Evolutionary conservation across 2,329 filamentous ascomycete genomes (phyloP), one percentile per base, ranked within the genome.

Genomic region (Rhinocladiella similis): DNA sequence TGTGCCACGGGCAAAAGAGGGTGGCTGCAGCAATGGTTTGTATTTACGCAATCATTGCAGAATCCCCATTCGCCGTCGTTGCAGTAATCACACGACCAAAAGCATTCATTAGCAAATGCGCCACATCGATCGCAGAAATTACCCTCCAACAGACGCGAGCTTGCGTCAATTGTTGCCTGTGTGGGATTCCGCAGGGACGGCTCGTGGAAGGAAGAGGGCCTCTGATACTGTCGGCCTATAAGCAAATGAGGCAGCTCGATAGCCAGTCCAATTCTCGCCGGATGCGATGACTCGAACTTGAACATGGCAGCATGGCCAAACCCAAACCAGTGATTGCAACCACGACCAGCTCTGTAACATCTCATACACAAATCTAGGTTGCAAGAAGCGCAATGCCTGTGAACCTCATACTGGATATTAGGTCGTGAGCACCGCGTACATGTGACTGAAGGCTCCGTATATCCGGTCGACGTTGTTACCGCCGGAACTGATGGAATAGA

Each of bases 21-120:
- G 68, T 97, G 93, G 0, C 86, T 89, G 72, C 93, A 97, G 57
- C 86, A 88, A 57, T 81, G 81, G 14, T 90, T 91, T 70, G 87
- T 85, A 57, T 93, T 92, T 27, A 96, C 90, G 63, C 93, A 97
- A 58, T 81, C 76, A 65, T 92, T 91, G 73, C 93, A 97, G 69
- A 90, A 97, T 0, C 93, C 93, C 92, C 92, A 97, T 68, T 95
- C 92, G 4, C 91, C 93, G 60, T 94, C 86, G 66, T 96, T 96
- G 74, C 93, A 97, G 22, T 81, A 71, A 57, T 88, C 84, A 70
- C 93, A 97, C 60, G 89, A 86, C 93, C 92, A 97, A 72, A 90
- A 96, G 72, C 90, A 94, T 50, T 87, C 83, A 66, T 95, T 92
- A 0, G 90, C 82, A 77, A 85, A 89, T 0, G 82, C 77, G 16